These are phyloP conservation scores for Candida oleophila DNA, from an alignment of 805 yeast genomes.

Conservation along the genomic window DNA sequence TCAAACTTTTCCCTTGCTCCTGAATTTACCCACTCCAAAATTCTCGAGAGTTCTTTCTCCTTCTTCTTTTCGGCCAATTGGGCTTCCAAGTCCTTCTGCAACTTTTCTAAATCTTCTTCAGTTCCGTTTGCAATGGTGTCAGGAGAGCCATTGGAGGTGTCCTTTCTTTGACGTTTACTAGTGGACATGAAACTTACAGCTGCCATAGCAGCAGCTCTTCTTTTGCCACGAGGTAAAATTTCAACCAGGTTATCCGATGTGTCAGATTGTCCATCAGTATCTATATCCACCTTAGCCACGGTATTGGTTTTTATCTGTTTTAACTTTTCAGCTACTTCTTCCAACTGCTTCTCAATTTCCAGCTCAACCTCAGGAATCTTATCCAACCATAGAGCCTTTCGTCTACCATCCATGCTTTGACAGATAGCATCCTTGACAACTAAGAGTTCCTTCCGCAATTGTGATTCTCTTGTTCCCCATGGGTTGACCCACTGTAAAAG, in stretches of 20 bases:
- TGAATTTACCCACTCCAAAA: conserved; percentile 62
- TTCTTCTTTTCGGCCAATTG: conserved; percentile 31
- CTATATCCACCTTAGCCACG: not conserved
- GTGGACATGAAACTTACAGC: conserved; percentile 16
- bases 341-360: conserved; percentile 38
- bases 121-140: conserved; percentile 28
- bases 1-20: conserved; percentile 53
- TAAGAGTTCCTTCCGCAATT: conserved; percentile 59
- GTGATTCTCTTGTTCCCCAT: conserved; percentile 73
- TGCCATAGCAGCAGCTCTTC: conserved; percentile 8
- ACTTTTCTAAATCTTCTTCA: conserved; percentile 21
- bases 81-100: conserved; percentile 24
- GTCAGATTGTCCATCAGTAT: conserved; percentile 14
- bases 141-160: conserved; percentile 14
- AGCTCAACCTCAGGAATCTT: conserved; percentile 37
- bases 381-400: conserved; percentile 50
- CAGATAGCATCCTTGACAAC: conserved; percentile 51
- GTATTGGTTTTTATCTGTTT: not conserved
- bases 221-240: conserved; percentile 7
- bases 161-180: conserved; percentile 33
- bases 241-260: conserved; percentile 6
- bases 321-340: conserved; percentile 24
- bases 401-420: conserved; percentile 58
- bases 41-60: conserved; percentile 45
- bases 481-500: conserved; percentile 68